Base-by-base conservation (phyloP, 129 eudicot species). In the Centella asiatica region DNA sequence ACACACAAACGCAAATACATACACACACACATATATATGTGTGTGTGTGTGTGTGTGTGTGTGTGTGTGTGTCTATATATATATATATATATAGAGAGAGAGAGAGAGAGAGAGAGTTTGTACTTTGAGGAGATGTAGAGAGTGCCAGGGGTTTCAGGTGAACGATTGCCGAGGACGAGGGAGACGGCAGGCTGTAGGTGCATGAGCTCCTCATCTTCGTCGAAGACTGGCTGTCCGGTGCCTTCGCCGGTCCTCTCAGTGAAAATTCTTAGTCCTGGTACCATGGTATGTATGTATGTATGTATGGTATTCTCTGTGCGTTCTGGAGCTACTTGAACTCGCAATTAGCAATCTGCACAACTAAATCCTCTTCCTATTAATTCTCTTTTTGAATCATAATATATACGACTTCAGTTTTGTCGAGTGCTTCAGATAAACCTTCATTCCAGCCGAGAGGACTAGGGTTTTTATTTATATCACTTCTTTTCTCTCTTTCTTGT, bases 121-220 rank as follows among this genome's bases (percentile, higher is more conserved):
- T 75, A 87, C 96, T 73, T 87, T 66, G 94, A 67, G 78, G 98
- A 59, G 65, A 92, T 80, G 82, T 80, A 92, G 60, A 87, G 95
- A 28, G 95, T 84, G 76, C 98, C 90, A 4, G 84, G 81, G 19
- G 84, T 58, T 44, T 87, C 83, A 9, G 90, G 78, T 2, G 86
- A 66, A 31, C 67, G 86, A 77, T 76, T 74, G 64, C 76, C 96
- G 61, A 92, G 83, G 48, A 80, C 96, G 15, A 92, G 74, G 60
- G 95, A 71, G 76, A 92, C 90, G 23, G 62, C 67, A 0, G 75
- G 73, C 69, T 84, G 95, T 9, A 81, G 76, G 82, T 74, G 95
- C 82, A 79, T 72, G 31, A 87, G 77, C 56, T 74, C 88, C 79
- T 87, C 96, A 56, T 81, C 95, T 65, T 81, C 52, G 14, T 13